These are phyloP conservation scores for Mycosarcoma mackinlayi DNA, from an alignment of 1,284 basidiomycete genomes.

Conservation along the genomic window DNA sequence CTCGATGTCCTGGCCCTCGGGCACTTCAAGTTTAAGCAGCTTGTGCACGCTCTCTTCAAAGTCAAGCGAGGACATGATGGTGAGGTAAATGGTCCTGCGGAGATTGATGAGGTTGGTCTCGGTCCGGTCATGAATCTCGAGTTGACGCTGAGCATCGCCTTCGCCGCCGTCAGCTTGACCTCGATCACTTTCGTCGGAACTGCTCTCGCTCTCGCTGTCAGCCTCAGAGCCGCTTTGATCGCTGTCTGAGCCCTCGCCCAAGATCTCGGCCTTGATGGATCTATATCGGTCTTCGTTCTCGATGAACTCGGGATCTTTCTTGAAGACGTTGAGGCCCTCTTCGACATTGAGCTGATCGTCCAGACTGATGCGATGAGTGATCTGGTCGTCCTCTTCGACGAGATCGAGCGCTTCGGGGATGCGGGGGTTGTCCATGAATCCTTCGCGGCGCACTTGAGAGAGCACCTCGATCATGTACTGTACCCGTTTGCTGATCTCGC, in stretches of 20 bases:
- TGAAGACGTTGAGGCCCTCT: conserved; percentile 96
- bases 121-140: conserved; percentile 91
- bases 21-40: conserved; percentile 88
- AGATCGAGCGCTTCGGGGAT: conserved; percentile 92
- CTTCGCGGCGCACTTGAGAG: conserved; percentile 85
- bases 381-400: conserved; percentile 91
- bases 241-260: conserved; percentile 73
- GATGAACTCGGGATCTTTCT: conserved; percentile 85
- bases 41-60: conserved; percentile 99
- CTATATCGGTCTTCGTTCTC: conserved; percentile 95
- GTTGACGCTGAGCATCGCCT: conserved; percentile 64
- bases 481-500: conserved; percentile 90
- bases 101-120: conserved; percentile 96
- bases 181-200: conserved; percentile 73
- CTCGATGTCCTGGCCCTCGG: conserved; percentile 94
- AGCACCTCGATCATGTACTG: conserved; percentile 99
- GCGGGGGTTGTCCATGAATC: conserved; percentile 97
- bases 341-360: conserved; percentile 94
- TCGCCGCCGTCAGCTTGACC: conserved; percentile 76
- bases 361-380: conserved; percentile 90
- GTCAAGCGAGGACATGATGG: conserved; percentile 81
- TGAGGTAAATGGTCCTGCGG: conserved; percentile 91
- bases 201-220: conserved; percentile 50
- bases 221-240: conserved; percentile 36
- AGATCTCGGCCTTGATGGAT: conserved; percentile 89